phyloP scores from a whole-genome alignment of 75 land plant genomes.

The Selaginella moellendorffii region DNA sequence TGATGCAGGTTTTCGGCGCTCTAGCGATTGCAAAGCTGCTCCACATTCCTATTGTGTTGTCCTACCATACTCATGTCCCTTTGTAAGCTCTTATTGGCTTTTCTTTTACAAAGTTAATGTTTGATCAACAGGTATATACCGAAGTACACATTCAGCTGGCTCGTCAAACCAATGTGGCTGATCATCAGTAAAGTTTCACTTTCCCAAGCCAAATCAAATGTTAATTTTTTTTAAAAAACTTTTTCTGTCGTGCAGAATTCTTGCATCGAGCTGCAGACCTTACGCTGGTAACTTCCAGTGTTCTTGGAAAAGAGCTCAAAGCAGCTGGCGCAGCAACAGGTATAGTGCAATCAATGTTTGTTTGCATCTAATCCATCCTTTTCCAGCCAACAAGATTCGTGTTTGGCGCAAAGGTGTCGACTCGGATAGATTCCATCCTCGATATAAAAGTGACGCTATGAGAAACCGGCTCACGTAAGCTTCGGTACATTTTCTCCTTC shows the following conservation, averaged over 20 bases:
- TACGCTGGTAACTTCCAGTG: constrained; percentile 89
- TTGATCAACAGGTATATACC: constrained; percentile 99
- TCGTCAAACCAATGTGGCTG: constrained; percentile 97
- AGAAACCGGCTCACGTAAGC: constrained; percentile 51
- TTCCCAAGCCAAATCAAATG: not conserved
- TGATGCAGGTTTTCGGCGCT: constrained; percentile 81
- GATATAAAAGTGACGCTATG: constrained; percentile 58
- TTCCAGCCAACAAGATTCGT: constrained; percentile 81
- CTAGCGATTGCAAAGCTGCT: constrained; percentile 79
- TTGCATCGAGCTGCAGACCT: constrained; percentile 98
- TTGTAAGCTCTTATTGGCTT: too few species aligned
- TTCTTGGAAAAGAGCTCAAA: constrained; percentile 62
- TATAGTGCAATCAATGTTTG: constrained; percentile 9
- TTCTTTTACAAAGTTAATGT: too few species aligned
- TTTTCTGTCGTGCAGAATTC: constrained; percentile 38
- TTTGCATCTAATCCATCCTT: not conserved
- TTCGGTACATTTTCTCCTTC: not conserved
- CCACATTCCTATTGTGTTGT: constrained; percentile 82
- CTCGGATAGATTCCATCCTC: constrained; percentile 89
- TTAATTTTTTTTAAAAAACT: not conserved
- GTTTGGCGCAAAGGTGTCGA: constrained; percentile 98
- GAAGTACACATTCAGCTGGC: constrained; percentile 98
- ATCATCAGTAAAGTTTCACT: constrained; percentile 49
- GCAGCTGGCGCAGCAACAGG: constrained; percentile 83
- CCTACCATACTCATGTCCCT: constrained; percentile 98